A percentile compares a stretch with the other conserved stretches of the same genome.
Evolutionary conservation across 768 basidiomycete genomes (phyloP).

Genomic region (Boletales sp.): DNA sequence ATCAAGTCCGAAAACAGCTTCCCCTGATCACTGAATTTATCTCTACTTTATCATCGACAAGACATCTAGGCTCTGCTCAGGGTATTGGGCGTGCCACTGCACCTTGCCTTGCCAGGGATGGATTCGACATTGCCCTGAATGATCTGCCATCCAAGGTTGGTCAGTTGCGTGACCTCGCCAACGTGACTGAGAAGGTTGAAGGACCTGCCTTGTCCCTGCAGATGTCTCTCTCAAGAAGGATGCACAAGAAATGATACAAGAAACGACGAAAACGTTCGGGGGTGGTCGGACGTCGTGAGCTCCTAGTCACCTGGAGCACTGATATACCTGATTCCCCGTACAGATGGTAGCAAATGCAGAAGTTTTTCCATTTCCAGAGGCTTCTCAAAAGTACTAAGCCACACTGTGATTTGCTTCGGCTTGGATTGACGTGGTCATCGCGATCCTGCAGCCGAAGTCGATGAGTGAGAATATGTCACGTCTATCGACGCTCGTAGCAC

Average conservation of each 20-base stretch:
- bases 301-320: not conserved
- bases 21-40: too few relatives aligned
- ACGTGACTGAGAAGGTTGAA: conserved; percentile 19
- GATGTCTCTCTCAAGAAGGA: conserved; percentile 40
- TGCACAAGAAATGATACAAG: conserved; percentile 37
- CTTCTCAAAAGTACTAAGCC: not conserved
- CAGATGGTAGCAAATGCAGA: conserved; percentile 5
- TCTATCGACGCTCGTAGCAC: conserved; percentile 34
- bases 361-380: not conserved
- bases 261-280: conserved; percentile 27
- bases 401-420: not conserved
- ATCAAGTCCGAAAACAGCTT: too few relatives aligned
- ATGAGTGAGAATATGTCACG: conserved; percentile 22
- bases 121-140: too few relatives aligned
- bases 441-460: not conserved
- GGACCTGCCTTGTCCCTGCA: conserved; percentile 13
- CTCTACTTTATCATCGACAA: too few relatives aligned
- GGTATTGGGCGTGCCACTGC: conserved; percentile 20
- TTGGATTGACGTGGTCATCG: too few relatives aligned
- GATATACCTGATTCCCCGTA: too few relatives aligned
- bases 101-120: conserved; percentile 9
- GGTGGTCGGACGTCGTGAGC: conserved; percentile 1
- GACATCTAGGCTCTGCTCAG: conserved; percentile 20
- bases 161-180: conserved; percentile 1
- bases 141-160: conserved; percentile 16